Base-by-base conservation (phyloP, 1,139 yeast genomes). In the Geotrichum fermentans region DNA sequence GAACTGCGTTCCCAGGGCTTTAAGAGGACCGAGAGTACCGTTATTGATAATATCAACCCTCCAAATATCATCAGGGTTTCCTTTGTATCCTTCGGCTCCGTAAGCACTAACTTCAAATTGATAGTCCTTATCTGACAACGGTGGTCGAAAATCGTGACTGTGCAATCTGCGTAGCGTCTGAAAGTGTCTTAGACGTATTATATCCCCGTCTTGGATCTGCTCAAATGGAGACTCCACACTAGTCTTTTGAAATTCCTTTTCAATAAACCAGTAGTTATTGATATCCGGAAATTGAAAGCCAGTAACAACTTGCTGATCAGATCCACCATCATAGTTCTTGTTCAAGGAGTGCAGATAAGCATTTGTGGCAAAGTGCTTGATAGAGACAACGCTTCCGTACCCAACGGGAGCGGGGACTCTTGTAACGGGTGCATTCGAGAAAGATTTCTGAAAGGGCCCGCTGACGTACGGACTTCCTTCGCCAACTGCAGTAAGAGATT, bases 121-220 rank as follows among this genome's bases (percentile, higher is more conserved):
- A 61, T 86, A 85, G 36, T 87, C 95, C 59, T 83, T 86, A 57
- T 85, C 94, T 1, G 89, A 77, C 26, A 85, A 73, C 5, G 94
- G 95, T 0, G 95, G 92, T 51, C 82, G 74, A 2, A 73, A 67
- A 6, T 69, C 55, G 52, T 71, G 76, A 5, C 82, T 82, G 48
- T 79, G 77, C 34, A 88, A 67, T 43, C 78, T 76, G 49, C 75
- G 74, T 4, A 82, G 78, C 0, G 95, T 82, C 2, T 59, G 56
- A 47, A 73, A 73, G 59, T 88, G 95, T 64, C 75, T 78, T 17
- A 88, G 63, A 51, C 80, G 71, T n/a, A 86, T 66, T 5, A 66
- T 66, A 43, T 73, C 78, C 6, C 79, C 79, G 55, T 77, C 73
- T 47, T 68, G 69, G 21, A 84, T 69, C 2, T 69, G 68, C 34